These are phyloP conservation scores for Schoenoplectus tabernaemontani DNA, from an alignment of 202 grass and related monocot genomes.

Conservation along the genomic window DNA sequence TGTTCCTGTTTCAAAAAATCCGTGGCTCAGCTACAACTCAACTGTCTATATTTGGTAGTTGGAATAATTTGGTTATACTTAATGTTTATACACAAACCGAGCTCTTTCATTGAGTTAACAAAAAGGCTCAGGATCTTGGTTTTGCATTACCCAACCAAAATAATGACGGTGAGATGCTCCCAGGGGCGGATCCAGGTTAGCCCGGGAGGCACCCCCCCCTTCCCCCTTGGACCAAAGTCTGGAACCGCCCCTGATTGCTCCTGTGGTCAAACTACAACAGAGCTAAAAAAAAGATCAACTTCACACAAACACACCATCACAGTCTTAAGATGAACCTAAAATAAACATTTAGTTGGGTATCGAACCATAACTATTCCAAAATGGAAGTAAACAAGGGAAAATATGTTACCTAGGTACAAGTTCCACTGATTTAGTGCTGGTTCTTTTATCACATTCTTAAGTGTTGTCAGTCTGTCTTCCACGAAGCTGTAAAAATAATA, in stretches of 20 bases:
- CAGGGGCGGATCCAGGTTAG: too few relatives aligned
- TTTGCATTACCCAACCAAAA: not conserved
- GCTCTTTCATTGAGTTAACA: not conserved
- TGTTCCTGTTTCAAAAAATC: slow-evolving; percentile 39
- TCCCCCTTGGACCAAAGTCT: too few relatives aligned
- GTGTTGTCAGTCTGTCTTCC: slow-evolving; percentile 64
- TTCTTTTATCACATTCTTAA: slow-evolving; percentile 91
- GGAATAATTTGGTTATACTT: not conserved
- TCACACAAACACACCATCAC: not conserved
- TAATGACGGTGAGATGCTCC: not conserved
- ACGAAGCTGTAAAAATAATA: slow-evolving; percentile 55
- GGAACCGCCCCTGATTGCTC: not conserved
- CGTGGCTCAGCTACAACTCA: not conserved
- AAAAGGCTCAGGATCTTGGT: not conserved
- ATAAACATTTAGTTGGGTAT: not conserved
- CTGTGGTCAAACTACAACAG: not conserved
- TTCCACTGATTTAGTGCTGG: slow-evolving; percentile 65
- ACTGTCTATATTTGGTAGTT: not conserved
- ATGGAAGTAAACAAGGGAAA: not conserved
- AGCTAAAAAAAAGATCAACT: not conserved
- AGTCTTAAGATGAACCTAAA: not conserved
- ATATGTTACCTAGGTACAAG: slow-evolving; percentile 63
- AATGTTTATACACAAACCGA: not conserved
- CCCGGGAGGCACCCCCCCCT: too few relatives aligned
- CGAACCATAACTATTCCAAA: not conserved